These are phyloP conservation scores for Ustilago bromivora DNA, from an alignment of 1,284 basidiomycete genomes.

Conservation along the genomic window DNA sequence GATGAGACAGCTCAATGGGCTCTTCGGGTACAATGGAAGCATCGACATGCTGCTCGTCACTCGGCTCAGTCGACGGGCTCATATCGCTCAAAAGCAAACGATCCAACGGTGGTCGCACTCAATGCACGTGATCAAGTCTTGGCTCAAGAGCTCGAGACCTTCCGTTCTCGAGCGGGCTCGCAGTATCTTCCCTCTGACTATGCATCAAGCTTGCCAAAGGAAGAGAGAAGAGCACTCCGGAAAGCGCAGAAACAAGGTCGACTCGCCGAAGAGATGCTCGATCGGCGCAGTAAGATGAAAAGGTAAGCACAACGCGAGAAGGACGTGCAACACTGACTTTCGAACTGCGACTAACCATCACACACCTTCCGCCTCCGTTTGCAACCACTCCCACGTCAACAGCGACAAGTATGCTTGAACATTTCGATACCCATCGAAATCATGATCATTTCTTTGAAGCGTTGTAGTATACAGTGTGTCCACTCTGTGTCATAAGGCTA, in stretches of 20 bases:
- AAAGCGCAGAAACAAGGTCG: constrained; percentile 61
- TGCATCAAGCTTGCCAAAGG: constrained; percentile 22
- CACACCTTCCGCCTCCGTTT: not conserved
- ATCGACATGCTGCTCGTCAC: constrained; percentile 53
- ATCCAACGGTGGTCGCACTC: constrained; percentile 27
- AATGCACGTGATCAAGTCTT: constrained; percentile 26
- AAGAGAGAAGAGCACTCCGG: constrained; percentile 51
- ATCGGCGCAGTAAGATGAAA: constrained; percentile 59
- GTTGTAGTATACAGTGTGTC: not conserved
- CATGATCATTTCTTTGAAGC: not conserved
- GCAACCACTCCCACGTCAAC: not conserved
- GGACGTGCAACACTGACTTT: no score
- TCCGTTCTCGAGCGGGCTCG: constrained; percentile 34
- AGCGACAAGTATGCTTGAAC: constrained; percentile 12
- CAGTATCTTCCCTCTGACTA: constrained; percentile 39
- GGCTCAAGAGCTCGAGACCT: constrained; percentile 31
- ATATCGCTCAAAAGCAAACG: constrained; percentile 20
- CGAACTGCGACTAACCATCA: constrained; percentile 3
- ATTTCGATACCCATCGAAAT: not conserved
- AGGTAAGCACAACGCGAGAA: constrained; percentile 26
- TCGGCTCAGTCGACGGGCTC: constrained; percentile 11
- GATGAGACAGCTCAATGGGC: constrained; percentile 31
- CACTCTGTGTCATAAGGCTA: constrained; percentile 15
- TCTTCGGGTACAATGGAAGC: constrained; percentile 62
- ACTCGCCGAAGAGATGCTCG: constrained; percentile 65